Evolutionary conservation across 1,139 yeast genomes (phyloP).

Genomic region (Pichia kudriavzevii): DNA sequence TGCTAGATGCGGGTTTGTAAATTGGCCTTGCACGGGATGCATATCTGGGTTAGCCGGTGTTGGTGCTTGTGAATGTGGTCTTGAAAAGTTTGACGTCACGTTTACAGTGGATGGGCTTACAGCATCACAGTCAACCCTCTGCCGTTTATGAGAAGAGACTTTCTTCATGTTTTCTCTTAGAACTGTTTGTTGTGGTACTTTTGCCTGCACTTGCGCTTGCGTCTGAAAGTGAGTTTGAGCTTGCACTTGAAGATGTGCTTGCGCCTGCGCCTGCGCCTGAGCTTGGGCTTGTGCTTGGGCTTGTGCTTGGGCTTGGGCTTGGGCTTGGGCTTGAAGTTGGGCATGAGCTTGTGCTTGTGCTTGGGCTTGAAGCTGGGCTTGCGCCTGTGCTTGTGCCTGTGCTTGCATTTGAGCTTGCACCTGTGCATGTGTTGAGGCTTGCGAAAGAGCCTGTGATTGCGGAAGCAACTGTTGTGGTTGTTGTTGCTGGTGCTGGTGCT

Average conservation of each 20-base stretch:
- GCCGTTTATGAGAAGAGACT: slow-evolving; percentile 10
- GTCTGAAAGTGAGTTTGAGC: not conserved
- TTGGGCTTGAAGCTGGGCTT: slow-evolving; percentile 5
- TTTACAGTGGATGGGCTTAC: slow-evolving; percentile 1
- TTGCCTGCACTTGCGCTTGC: not conserved
- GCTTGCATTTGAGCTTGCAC: slow-evolving; percentile 4
- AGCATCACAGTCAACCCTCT: slow-evolving; percentile 5
- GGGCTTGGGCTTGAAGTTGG: slow-evolving; percentile 2
- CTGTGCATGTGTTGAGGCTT: not conserved
- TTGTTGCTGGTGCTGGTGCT: slow-evolving; percentile 4
- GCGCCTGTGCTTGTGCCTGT: slow-evolving; percentile 1
- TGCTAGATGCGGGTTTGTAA: no score
- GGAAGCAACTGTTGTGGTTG: slow-evolving; percentile 10
- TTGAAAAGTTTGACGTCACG: not conserved
- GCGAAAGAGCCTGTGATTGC: not conserved
- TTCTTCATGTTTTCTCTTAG: slow-evolving; percentile 1
- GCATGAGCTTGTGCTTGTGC: slow-evolving; percentile 6
- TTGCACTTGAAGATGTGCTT: slow-evolving; percentile 6
- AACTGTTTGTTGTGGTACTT: not conserved
- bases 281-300: slow-evolving; percentile 6
- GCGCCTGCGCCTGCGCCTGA: slow-evolving; percentile 1
- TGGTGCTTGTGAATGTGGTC: slow-evolving; percentile 5
- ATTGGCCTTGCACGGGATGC: slow-evolving; percentile 1
- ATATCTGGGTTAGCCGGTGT: slow-evolving; percentile 3
- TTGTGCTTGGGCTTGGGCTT: slow-evolving; percentile 5